Conservation (phyloP, 1,139 yeast species). For the Protomyces lactucae-debilis region DNA sequence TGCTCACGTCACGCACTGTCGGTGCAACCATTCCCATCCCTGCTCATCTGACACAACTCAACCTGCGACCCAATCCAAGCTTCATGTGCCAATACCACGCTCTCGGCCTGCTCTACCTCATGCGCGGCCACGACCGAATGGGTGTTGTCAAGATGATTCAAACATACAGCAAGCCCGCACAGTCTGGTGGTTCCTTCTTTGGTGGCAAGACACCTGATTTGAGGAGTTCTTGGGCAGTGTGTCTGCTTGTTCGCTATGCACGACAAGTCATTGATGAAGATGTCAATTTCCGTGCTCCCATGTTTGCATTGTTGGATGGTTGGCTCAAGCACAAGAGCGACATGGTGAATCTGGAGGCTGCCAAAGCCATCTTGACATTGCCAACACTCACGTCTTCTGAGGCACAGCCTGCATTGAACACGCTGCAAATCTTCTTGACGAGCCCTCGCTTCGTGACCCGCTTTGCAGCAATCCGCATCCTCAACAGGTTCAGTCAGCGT, state of each 20-base stretch:
- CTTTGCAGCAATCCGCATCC: constrained; percentile 86
- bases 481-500: constrained; percentile 76
- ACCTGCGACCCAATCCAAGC: constrained; percentile 40
- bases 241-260: constrained; percentile 79
- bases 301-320: constrained; percentile 60
- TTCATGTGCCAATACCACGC: constrained; percentile 94
- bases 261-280: constrained; percentile 65
- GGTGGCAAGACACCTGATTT: constrained; percentile 37
- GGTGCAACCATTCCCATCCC: constrained; percentile 28
- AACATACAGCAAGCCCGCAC: constrained; percentile 45
- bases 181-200: constrained; percentile 16
- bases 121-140: constrained; percentile 89
- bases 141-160: constrained; percentile 87
- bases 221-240: constrained; percentile 56
- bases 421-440: constrained; percentile 70
- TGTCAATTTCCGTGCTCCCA: constrained; percentile 38
- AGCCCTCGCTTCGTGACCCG: constrained; percentile 88
- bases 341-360: constrained; percentile 90
- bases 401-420: constrained; percentile 55
- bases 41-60: constrained; percentile 20
- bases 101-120: constrained; percentile 77
- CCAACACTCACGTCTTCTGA: constrained; percentile 61
- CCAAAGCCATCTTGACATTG: constrained; percentile 67
- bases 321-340: constrained; percentile 81
- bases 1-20: constrained; percentile 61